Conservation (phyloP, 164 flowering plant species). For the grape (Vitis vinifera) region ASM3070453v1 NC_081819.1:14232001-14232500, state of each 20-base stretch:
- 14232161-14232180: conserved; percentile 75
- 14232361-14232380: conserved; percentile 98
- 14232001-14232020: conserved; percentile 93
- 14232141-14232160: conserved; percentile 80
- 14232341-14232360: conserved; percentile 91
- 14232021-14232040: conserved; percentile 90
- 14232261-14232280: background rate
- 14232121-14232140: conserved; percentile 87
- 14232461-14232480: conserved; percentile 14
- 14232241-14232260: background rate
- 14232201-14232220: conserved; percentile 78
- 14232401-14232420: conserved; percentile 74
- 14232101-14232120: conserved; percentile 89
- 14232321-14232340: conserved; percentile 92
- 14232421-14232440: conserved; percentile 13
- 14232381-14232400: conserved; percentile 92
- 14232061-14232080: conserved; percentile 86
- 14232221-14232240: conserved; percentile 20
- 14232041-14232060: conserved; percentile 84
- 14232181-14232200: conserved; percentile 78
- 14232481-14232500: conserved; percentile 52
- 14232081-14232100: conserved; percentile 96
- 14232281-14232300: conserved; percentile 6
- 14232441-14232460: conserved; percentile 1
- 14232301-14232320: conserved; percentile 54